phyloP scores from a whole-genome alignment of 225 moss, liverwort and hornwort species.

The Ulota crispa region DNA sequence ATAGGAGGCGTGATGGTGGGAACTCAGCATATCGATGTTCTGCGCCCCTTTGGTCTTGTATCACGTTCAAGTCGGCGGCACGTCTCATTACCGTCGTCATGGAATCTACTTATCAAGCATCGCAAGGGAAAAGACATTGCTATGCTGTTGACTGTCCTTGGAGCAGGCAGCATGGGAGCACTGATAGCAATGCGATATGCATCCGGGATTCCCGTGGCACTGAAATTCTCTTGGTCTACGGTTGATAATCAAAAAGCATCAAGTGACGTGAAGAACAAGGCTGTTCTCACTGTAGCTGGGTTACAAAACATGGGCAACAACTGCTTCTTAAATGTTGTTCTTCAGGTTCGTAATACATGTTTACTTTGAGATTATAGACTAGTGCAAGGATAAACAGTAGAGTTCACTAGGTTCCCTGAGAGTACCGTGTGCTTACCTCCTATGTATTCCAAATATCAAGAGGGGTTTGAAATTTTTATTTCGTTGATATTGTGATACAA shows the following conservation, averaged over 20 bases:
- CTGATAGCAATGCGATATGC: constrained; percentile 56
- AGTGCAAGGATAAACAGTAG: neutral
- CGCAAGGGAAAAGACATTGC: constrained; percentile 45
- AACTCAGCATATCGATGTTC: constrained; percentile 48
- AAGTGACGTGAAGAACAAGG: constrained; percentile 23
- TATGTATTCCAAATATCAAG: neutral
- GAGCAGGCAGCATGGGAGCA: constrained; percentile 70
- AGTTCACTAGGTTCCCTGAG: neutral
- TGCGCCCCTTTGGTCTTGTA: constrained; percentile 63
- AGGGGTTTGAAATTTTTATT: constrained; percentile 21
- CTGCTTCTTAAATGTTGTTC: constrained; percentile 90
- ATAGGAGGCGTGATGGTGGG: constrained; percentile 50
- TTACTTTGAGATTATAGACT: neutral
- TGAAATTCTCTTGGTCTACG: constrained; percentile 46
- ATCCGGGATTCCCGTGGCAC: constrained; percentile 35
- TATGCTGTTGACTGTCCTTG: constrained; percentile 54
- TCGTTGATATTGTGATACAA: constrained; percentile 25
- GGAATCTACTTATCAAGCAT: constrained; percentile 51
- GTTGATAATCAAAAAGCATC: constrained; percentile 14
- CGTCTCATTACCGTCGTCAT: constrained; percentile 43
- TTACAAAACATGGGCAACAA: constrained; percentile 85
- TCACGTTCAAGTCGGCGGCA: constrained; percentile 52
- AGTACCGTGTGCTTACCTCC: neutral
- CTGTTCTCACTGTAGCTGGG: constrained; percentile 67
- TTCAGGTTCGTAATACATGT: constrained; percentile 61